Base-by-base conservation (phyloP, 495 filamentous ascomycete species). In the Annulohypoxylon stygium region DNA sequence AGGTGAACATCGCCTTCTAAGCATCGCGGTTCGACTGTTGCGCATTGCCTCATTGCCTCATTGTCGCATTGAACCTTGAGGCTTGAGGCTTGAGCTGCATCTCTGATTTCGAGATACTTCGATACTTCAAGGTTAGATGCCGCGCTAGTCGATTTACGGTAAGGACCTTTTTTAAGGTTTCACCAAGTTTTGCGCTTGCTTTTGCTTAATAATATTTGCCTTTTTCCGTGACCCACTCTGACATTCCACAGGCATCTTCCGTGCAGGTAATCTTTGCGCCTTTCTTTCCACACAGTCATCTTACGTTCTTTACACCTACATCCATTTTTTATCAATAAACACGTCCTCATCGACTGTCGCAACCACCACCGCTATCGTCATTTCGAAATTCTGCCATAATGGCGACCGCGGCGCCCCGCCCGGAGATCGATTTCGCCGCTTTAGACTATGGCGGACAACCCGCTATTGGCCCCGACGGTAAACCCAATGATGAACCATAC, bases 401-500 rank as follows among this genome's bases (percentile, higher is more conserved):
- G 71, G 67, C 66, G 57, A 70, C 61, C 62, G 45, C 53, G 37
- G 66, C 45, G 47, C 43, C 61, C 33, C 45, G 61, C 41, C 61
- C 66, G 39, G 76, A 78, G 23, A 50, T 61, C 37, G 68, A 73
- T 45, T 65, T 73, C 33, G 37, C 70, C 20, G 16, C 18, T 36
- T 41, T 60, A 9, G 45, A 10, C 37, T 25, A 43, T 16, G 9
- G 11, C 23, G 57, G 25, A 48, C 26, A 34, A 11, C 55, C 57
- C 39, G 54, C 25, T 25, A 50, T 37, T 18, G 66, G 12, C n/a
- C 43, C 8, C n/a, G 16, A 47, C 12, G 16, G 16, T 20, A 6
- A n/a, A 6, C 43, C 33, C 34, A 16, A 58, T 20, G 60, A 79
- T 57, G 74, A 70, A 61, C 76, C 76, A 47, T 82, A 71, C 61